These are phyloP conservation scores for Chaetomiaceae sp. DNA, from an alignment of 2,329 filamentous ascomycete genomes.

Conservation along the genomic window DNA sequence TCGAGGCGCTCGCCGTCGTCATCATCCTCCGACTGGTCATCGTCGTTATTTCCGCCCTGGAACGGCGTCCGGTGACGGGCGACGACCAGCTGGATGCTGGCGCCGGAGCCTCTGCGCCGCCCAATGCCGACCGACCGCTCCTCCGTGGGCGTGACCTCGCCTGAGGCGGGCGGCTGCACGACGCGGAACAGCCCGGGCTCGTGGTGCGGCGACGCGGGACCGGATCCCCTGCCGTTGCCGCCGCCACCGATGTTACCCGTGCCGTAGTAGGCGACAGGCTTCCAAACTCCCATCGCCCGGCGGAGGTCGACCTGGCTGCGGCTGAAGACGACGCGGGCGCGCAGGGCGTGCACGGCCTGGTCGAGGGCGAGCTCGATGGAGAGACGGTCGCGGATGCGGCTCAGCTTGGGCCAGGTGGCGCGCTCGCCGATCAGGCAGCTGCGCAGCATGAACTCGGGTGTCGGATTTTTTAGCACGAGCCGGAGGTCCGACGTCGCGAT, in stretches of 20 bases:
- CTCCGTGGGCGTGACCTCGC: conserved; percentile 22
- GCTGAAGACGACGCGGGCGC: conserved; percentile 63
- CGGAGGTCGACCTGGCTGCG: conserved; percentile 57
- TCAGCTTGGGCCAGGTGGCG: conserved; percentile 87
- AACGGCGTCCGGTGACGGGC: conserved; percentile 30
- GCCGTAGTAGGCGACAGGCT: conserved; percentile 27
- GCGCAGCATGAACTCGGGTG: conserved; percentile 75
- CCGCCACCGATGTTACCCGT: background rate
- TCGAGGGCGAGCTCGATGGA: conserved; percentile 84
- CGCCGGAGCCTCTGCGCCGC: conserved; percentile 45
- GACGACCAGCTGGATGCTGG: conserved; percentile 39
- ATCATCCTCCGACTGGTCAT: conserved; percentile 24
- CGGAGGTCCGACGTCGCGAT: conserved; percentile 69
- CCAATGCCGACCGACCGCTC: conserved; percentile 30
- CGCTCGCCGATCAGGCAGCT: conserved; percentile 72
- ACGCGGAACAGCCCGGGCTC: background rate
- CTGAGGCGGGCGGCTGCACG: conserved; percentile 15
- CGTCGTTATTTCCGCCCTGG: conserved; percentile 32
- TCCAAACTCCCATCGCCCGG: conserved; percentile 21
- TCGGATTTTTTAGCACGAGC: conserved; percentile 75
- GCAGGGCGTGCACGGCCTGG: conserved; percentile 61
- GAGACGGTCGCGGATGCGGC: conserved; percentile 77
- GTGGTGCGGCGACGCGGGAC: no score
- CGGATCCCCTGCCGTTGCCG: no score
- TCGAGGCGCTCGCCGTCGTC: conserved; percentile 25